Conservation (phyloP, 441 rosid species). For the Omphalea diandra region DNA sequence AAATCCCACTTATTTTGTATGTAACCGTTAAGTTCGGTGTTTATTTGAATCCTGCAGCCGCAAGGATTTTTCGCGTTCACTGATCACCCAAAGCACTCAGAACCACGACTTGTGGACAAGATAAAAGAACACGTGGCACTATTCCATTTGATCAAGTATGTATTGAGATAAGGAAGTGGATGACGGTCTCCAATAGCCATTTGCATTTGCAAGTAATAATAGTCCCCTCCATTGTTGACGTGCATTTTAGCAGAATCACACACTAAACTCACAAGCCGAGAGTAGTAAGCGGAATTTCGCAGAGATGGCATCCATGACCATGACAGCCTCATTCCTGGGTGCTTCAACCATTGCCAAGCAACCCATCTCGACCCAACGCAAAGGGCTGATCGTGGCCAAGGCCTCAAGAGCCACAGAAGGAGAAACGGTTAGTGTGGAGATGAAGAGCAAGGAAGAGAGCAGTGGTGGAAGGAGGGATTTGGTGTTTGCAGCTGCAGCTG, state of each 20-base stretch:
- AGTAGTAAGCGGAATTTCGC: conserved; percentile 10
- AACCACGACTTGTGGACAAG: conserved; percentile 24
- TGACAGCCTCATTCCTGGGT: conserved; percentile 57
- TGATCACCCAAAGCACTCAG: not conserved
- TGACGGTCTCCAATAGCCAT: conserved; percentile 22
- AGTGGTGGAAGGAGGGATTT: conserved; percentile 72
- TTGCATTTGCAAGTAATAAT: conserved; percentile 12
- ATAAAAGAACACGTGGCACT: conserved; percentile 49
- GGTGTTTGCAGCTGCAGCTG: conserved; percentile 68
- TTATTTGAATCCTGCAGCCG: no score
- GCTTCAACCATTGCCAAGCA: conserved; percentile 37
- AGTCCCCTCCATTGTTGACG: conserved; percentile 10
- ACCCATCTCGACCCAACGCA: conserved; percentile 33
- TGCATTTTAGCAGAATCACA: conserved; percentile 8
- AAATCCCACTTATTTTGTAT: no score
- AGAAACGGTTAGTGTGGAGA: conserved; percentile 34
- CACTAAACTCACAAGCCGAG: not conserved
- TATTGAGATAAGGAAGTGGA: conserved; percentile 59
- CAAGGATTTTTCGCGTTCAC: not conserved
- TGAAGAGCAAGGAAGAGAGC: conserved; percentile 44
- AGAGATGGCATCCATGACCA: conserved; percentile 76
- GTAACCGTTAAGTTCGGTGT: no score
- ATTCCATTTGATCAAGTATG: conserved; percentile 37
- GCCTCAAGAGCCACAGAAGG: conserved; percentile 35
- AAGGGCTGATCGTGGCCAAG: conserved; percentile 49